Conservation (phyloP, 2,329 filamentous ascomycete species). For the Dactylellina leptospora region DNA sequence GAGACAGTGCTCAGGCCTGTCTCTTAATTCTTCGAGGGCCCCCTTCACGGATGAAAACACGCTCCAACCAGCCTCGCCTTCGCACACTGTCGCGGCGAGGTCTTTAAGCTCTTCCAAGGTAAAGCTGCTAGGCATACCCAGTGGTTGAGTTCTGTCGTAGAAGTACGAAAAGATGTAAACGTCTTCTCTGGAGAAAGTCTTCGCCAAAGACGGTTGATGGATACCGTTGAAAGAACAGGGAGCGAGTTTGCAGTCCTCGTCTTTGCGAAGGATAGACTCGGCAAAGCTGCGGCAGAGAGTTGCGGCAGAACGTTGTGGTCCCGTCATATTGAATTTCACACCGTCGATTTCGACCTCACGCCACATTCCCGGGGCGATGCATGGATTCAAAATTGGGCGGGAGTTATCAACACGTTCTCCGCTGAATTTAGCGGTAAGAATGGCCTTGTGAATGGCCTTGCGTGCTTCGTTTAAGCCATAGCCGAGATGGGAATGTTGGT, state of each 20-base stretch:
- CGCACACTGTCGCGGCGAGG: slow-evolving; percentile 82
- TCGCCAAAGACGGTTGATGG: slow-evolving; percentile 88
- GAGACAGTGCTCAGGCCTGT: slow-evolving; percentile 87
- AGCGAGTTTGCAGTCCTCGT: slow-evolving; percentile 78
- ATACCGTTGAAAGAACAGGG: slow-evolving; percentile 99
- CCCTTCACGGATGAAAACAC: slow-evolving; percentile 78
- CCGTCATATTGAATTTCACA: slow-evolving; percentile 83
- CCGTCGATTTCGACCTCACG: slow-evolving; percentile 74
- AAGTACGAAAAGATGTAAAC: slow-evolving; percentile 98
- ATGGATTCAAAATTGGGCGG: slow-evolving; percentile 78
- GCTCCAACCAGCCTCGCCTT: slow-evolving; percentile 73
- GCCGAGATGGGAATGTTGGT: slow-evolving; percentile 97
- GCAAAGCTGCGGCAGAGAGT: slow-evolving; percentile 89
- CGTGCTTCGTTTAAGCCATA: slow-evolving; percentile 97
- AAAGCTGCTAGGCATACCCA: slow-evolving; percentile 99
- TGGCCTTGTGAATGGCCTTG: slow-evolving; percentile 78
- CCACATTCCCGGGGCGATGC: slow-evolving; percentile 81
- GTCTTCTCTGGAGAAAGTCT: slow-evolving; percentile 91
- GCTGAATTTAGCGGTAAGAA: slow-evolving; percentile 76
- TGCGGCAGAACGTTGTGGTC: slow-evolving; percentile 76
- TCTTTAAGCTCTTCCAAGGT: slow-evolving; percentile 89
- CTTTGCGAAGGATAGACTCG: slow-evolving; percentile 90
- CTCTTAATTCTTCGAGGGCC: slow-evolving; percentile 80
- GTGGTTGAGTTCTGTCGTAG: slow-evolving; percentile 89
- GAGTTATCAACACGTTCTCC: slow-evolving; percentile 69